Conservation (phyloP, 345 rosid genomes). For the Melaleuca alternifolia region DNA sequence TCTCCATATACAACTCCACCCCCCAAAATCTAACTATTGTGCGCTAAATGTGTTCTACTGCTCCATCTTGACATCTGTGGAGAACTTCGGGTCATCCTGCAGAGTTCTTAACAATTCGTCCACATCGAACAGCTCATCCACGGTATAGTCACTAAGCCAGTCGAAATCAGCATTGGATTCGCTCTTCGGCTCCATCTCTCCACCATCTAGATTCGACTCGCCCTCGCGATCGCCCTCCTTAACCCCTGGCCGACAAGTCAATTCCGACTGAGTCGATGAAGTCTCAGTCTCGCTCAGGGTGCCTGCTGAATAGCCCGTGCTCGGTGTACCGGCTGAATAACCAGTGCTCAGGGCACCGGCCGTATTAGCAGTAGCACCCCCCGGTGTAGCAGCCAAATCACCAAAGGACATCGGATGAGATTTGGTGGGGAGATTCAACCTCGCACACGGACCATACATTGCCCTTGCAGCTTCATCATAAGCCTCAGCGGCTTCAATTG, state of each 20-base stretch:
- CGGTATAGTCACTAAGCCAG: constrained; percentile 9
- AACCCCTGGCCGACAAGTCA: background rate
- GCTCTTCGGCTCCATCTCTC: background rate
- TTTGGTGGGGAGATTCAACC: constrained; percentile 38
- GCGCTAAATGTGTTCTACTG: background rate
- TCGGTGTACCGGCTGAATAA: background rate
- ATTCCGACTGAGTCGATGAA: background rate
- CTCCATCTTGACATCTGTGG: background rate
- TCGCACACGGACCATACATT: constrained; percentile 54
- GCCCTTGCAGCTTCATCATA: constrained; percentile 75
- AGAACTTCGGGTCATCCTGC: constrained; percentile 9
- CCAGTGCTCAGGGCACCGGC: constrained; percentile 25
- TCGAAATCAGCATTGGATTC: constrained; percentile 4
- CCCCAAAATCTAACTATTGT: background rate
- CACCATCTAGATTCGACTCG: constrained; percentile 1
- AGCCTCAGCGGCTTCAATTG: constrained; percentile 69
- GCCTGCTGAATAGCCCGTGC: background rate
- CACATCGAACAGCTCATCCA: constrained; percentile 47
- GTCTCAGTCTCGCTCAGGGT: background rate
- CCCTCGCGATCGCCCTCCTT: background rate
- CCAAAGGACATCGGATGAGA: background rate
- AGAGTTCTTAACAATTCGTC: constrained; percentile 38
- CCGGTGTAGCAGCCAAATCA: background rate
- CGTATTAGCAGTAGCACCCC: constrained; percentile 12
- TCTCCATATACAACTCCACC: background rate